These are phyloP conservation scores for Chaetomiaceae sp. DNA, from an alignment of 2,329 filamentous ascomycete species.

Conservation along the genomic window DNA sequence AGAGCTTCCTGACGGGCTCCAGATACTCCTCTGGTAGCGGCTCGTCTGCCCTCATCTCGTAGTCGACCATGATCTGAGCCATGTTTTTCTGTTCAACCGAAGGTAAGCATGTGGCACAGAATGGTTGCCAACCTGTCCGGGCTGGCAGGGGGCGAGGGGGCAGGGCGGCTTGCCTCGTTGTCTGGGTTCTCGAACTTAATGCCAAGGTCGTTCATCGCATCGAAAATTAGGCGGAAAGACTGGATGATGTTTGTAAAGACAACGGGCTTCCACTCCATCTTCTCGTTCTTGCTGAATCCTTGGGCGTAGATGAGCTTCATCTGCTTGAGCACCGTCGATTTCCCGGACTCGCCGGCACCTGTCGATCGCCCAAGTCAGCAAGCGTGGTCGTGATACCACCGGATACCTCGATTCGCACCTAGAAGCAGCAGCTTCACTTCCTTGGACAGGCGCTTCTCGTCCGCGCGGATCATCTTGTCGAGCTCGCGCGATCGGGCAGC, in stretches of 20 bases:
- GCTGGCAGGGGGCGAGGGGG: neutral
- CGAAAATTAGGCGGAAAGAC: constrained; percentile 83
- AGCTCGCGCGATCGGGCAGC: constrained; percentile 66
- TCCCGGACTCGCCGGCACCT: constrained; percentile 94
- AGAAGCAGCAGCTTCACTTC: constrained; percentile 93
- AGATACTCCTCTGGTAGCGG: constrained; percentile 73
- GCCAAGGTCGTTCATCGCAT: constrained; percentile 82
- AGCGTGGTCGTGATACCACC: neutral
- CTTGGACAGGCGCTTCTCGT: constrained; percentile 79
- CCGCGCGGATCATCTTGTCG: constrained; percentile 76
- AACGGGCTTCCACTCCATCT: constrained; percentile 89
- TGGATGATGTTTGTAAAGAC: constrained; percentile 94
- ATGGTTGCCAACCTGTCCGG: neutral
- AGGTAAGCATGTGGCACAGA: neutral
- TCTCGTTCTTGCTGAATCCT: constrained; percentile 84
- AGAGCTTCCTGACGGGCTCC: constrained; percentile 75
- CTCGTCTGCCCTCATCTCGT: constrained; percentile 79
- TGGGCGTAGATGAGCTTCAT: constrained; percentile 97
- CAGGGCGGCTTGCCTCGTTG: constrained; percentile 61
- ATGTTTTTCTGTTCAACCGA: constrained; percentile 61
- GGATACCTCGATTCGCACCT: constrained; percentile 50
- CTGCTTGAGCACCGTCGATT: constrained; percentile 96
- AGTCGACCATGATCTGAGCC: constrained; percentile 69
- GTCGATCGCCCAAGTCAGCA: constrained; percentile 18
- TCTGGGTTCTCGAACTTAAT: constrained; percentile 73